A percentile compares a stretch with the other conserved stretches of the same genome.
These are phyloP conservation scores for Fraxinus paxiana DNA, from an alignment of 305 asterid species.

Conservation along the genomic window DNA sequence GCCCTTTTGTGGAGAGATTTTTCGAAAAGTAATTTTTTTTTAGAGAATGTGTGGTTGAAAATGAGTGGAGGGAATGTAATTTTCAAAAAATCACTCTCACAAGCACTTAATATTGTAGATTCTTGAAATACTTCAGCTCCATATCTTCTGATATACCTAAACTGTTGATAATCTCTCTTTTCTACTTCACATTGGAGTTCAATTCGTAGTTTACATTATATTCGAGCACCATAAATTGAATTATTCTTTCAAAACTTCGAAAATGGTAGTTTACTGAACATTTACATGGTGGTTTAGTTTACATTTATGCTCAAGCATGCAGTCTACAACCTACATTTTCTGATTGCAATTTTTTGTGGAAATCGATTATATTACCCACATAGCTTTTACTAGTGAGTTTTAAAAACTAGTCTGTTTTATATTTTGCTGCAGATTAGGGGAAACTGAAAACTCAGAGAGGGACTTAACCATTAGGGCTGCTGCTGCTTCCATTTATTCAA, in stretches of 20 bases:
- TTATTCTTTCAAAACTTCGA: background rate
- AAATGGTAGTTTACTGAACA: background rate
- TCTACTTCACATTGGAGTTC: background rate
- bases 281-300: background rate
- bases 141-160: background rate
- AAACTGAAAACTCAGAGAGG: slow-evolving; percentile 40
- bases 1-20: background rate
- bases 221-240: background rate
- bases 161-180: background rate
- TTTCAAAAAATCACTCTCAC: background rate
- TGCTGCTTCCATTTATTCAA: slow-evolving; percentile 97
- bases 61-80: background rate
- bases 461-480: slow-evolving; percentile 78
- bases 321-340: background rate
- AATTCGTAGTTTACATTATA: background rate
- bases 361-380: background rate
- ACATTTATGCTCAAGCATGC: background rate
- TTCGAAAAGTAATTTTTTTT: background rate
- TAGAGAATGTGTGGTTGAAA: background rate
- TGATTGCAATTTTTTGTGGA: background rate
- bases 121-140: background rate
- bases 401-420: background rate
- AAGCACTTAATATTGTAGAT: background rate
- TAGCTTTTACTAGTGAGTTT: background rate
- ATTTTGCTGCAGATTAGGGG: slow-evolving; percentile 43